These are phyloP conservation scores for Moricandia arvensis DNA, from an alignment of 345 rosid species.

Conservation along the genomic window DNA sequence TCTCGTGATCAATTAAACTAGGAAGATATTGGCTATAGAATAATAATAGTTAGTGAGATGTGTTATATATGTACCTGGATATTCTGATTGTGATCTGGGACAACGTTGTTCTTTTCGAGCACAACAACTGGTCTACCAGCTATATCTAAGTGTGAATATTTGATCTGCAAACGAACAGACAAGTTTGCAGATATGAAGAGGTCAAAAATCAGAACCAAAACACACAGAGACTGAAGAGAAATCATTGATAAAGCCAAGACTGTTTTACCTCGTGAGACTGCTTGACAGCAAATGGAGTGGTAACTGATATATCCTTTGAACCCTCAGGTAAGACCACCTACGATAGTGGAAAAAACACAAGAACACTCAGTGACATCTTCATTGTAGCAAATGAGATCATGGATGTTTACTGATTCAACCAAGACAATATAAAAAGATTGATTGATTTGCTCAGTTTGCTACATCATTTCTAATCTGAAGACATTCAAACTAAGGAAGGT, in stretches of 20 bases:
- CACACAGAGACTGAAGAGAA: not conserved
- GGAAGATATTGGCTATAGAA: not conserved
- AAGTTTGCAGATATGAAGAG: slow-evolving; percentile 5
- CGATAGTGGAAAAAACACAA: slow-evolving; percentile 5
- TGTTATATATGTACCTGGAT: slow-evolving; percentile 61
- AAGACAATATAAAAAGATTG: not conserved
- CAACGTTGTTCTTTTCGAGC: slow-evolving; percentile 72
- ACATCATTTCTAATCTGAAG: not conserved
- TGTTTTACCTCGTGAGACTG: slow-evolving; percentile 74
- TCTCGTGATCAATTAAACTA: not conserved
- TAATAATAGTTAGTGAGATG: not conserved
- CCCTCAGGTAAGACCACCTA: slow-evolving; percentile 98
- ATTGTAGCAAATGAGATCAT: not conserved
- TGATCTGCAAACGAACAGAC: slow-evolving; percentile 47
- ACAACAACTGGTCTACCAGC: slow-evolving; percentile 84
- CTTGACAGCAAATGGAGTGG: slow-evolving; percentile 70
- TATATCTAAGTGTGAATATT: slow-evolving; percentile 85
- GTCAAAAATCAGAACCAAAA: not conserved
- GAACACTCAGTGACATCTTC: not conserved
- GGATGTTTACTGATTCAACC: not conserved
- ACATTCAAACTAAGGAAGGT: not conserved
- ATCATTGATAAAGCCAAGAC: not conserved
- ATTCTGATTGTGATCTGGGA: slow-evolving; percentile 86
- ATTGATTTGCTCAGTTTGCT: not conserved
- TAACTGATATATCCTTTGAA: slow-evolving; percentile 59